Evolutionary conservation across 208 protist genomes (phyloP), one percentile per base, ranked within the genome.

Genomic region (Porcisia hertigi): DNA sequence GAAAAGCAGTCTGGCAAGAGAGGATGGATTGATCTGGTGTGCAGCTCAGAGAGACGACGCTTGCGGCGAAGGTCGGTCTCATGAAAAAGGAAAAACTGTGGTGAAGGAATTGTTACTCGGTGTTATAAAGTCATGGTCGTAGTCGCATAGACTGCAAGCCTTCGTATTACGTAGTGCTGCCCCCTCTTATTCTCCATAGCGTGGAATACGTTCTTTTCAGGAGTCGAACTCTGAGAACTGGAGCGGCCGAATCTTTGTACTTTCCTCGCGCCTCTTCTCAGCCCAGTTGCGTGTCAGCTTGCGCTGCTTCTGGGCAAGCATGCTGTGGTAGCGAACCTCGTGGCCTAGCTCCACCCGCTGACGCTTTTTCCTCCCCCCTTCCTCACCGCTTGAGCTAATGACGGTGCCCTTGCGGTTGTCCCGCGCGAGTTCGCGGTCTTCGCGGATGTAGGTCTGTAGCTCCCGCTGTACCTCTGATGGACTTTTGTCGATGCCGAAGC

Each of bases 401-500:
- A 82, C 77, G 4, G 85, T 88, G 47, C 84, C 82, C 23, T 85
- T 87, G 25, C 83, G 80, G 57, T 88, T 88, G 66, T 94, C 88
- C 30, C 89, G 88, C 2, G 86, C 82, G 18, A 97, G 73, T 45
- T 83, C 72, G 47, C 90, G 78, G 69, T 97, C 93, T 77, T 94
- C 90, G 45, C 78, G 82, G 69, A 95, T 91, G 67, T 86, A 83
- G 4, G 73, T 71, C 30, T 86, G 89, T 41, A 95, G 64, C 62
- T 91, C 82, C 53, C 80, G 79, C 66, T 90, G 88, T 63, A 97
- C 83, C 69, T 97, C 94, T 14, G 83, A 90, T 16, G 96, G 96
- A 71, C 91, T 94, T 54, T 91, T 92, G 73, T 92, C 83, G 64
- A 98, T 86, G 71, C 94, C 95, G 85, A 99, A 98, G 60, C 90